phyloP scores from a whole-genome alignment of 805 yeast species.

The Nakazawaea wickerhamii region DNA sequence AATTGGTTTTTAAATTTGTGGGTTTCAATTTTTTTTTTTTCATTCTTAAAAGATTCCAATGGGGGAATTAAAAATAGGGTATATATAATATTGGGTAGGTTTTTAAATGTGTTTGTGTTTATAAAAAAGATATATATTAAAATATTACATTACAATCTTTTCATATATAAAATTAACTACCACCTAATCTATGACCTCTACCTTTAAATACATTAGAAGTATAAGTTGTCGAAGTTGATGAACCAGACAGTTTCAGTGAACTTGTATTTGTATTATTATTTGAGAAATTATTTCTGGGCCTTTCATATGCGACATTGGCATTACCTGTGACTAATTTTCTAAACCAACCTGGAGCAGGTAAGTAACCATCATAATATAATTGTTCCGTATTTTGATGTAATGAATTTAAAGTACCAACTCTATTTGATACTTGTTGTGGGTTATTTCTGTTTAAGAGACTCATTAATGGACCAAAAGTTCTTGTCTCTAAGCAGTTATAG shows the following conservation, averaged over 20 bases:
- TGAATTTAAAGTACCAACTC: slow-evolving; percentile 26
- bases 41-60: no score
- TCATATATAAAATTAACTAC: neutral
- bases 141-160: neutral
- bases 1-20: neutral
- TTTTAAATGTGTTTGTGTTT: no score
- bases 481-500: slow-evolving; percentile 58
- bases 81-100: no score
- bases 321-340: slow-evolving; percentile 21
- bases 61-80: no score
- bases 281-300: slow-evolving; percentile 9
- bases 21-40: neutral
- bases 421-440: slow-evolving; percentile 20
- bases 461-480: slow-evolving; percentile 43
- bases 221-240: slow-evolving; percentile 15
- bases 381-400: slow-evolving; percentile 24
- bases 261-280: slow-evolving; percentile 1
- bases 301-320: slow-evolving; percentile 15
- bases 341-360: slow-evolving; percentile 50
- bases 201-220: slow-evolving; percentile 27
- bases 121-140: neutral
- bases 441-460: slow-evolving; percentile 24
- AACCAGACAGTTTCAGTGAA: slow-evolving; percentile 13
- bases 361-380: slow-evolving; percentile 47
- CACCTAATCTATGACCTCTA: slow-evolving; percentile 34